These are phyloP conservation scores for Podospora pseudopauciseta DNA, from an alignment of 495 filamentous ascomycete species.

Conservation along the genomic window DNA sequence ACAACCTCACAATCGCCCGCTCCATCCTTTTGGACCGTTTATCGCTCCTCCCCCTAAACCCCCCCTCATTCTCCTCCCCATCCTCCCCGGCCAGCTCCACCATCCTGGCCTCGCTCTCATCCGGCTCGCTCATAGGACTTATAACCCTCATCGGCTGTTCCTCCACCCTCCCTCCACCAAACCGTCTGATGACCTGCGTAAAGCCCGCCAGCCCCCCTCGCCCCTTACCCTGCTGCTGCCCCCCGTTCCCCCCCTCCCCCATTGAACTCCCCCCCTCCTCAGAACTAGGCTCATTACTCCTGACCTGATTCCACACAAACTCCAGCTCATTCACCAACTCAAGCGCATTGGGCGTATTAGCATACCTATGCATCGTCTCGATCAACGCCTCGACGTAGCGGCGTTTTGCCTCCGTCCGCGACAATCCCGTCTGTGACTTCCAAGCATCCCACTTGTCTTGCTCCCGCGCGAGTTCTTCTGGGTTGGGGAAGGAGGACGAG, in stretches of 20 bases:
- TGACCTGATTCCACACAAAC: conserved; percentile 98
- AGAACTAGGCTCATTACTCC: conserved; percentile 69
- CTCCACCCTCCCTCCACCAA: conserved; percentile 30
- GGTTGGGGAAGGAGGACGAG: conserved; percentile 28
- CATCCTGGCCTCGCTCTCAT: conserved; percentile 57
- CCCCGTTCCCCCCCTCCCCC: conserved; percentile 22
- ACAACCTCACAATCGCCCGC: conserved; percentile 81
- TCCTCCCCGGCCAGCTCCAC: conserved; percentile 39
- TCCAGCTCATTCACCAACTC: conserved; percentile 91
- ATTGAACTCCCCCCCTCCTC: conserved; percentile 43
- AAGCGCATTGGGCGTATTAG: conserved; percentile 77
- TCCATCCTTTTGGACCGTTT: conserved; percentile 83
- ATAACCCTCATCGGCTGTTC: conserved; percentile 58
- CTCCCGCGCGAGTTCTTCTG: conserved; percentile 51
- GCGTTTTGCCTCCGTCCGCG: conserved; percentile 88
- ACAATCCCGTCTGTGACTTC: conserved; percentile 76
- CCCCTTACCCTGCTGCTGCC: conserved; percentile 13
- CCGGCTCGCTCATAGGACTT: conserved; percentile 76
- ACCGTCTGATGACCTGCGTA: conserved; percentile 34
- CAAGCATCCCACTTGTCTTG: conserved; percentile 82
- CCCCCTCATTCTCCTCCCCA: conserved; percentile 41
- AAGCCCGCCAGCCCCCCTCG: conserved; percentile 12
- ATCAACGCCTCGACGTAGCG: conserved; percentile 90
- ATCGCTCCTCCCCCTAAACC: conserved; percentile 42
- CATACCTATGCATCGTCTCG: conserved; percentile 93